Evolutionary conservation across 2,329 filamentous ascomycete genomes (phyloP), one percentile per base, ranked within the genome.

Genomic region (Microcyclosporella mali): DNA sequence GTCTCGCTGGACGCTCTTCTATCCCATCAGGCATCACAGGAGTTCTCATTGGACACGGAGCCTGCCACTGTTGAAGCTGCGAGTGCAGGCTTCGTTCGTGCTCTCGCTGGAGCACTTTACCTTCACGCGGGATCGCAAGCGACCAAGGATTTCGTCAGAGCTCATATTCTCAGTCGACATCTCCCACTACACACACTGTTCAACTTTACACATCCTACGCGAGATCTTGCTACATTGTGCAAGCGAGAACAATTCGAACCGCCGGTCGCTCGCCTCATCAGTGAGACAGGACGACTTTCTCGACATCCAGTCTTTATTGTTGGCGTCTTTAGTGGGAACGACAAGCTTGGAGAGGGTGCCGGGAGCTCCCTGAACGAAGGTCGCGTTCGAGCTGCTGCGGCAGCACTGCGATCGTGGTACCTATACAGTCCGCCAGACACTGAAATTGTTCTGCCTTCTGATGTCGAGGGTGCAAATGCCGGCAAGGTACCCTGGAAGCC

Each of bases 391-490:
- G 92, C 92, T 15, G 81, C 86, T 29, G 89, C 94, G 59, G 82
- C 84, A 50, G 82, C 88, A 14, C 73, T 98, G 60, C 94, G 95
- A 74, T 76, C 83, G 4, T 98, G 92, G 92, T 98, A 98, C 67
- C 73, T 98, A 40, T 98, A 98, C 71, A 89, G 82, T 64, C 90
- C 92, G 1, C 61, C 78, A 33, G 63, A 70, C 6, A 66, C 77
- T 27, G 63, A 72, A 17, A 65, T 70, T 6, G 68, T 69, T 25
- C 60, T 77, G 41, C 75, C 77, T 18, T 77, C 71, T 52, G 72
- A 73, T 15, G 53, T 56, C 4, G 56, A 61, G 62, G 51, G 52
- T 3, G 41, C 29, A 8, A 56, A 57, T 33, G 54, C 59, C 18
- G 37, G 19, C n/a, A 43, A 27, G 19, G 58, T 57, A 47, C 28